phyloP scores from a whole-genome alignment of 2,329 filamentous ascomycete genomes.

The Pestalotiopsis fici region DNA sequence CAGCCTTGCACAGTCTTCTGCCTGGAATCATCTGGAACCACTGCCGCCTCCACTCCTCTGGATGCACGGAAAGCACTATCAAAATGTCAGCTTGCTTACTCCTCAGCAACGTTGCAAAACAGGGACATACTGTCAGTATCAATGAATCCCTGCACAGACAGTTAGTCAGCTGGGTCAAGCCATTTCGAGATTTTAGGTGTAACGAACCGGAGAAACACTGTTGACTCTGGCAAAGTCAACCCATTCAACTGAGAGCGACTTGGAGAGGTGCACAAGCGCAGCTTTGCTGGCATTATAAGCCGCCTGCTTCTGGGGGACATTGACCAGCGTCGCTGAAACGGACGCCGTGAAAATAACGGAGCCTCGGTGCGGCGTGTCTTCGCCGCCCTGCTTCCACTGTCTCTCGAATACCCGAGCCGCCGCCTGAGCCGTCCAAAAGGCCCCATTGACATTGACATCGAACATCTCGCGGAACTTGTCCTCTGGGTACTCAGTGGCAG shows the following conservation, averaged over 20 bases:
- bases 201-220: conserved; percentile 34
- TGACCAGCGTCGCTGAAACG: conserved; percentile 40
- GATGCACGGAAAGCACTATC: conserved; percentile 30
- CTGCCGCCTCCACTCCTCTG: conserved; percentile 25
- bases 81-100: neutral
- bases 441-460: conserved; percentile 41
- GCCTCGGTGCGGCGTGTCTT: conserved; percentile 23
- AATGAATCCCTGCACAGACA: conserved; percentile 28
- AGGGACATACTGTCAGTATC: conserved; percentile 28
- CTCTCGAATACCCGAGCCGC: conserved; percentile 38
- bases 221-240: conserved; percentile 41
- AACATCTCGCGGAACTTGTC: conserved; percentile 37
- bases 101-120: neutral
- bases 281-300: conserved; percentile 46
- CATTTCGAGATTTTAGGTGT: too few species aligned
- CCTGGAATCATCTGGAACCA: conserved; percentile 32
- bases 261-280: conserved; percentile 39
- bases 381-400: conserved; percentile 25
- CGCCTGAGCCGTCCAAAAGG: conserved; percentile 44
- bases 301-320: conserved; percentile 40
- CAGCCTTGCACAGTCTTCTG: conserved; percentile 28
- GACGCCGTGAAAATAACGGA: conserved; percentile 42
- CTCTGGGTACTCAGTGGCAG: conserved; percentile 39
- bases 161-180: neutral
- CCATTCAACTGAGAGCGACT: conserved; percentile 44